Conservation (phyloP, 2,329 filamentous ascomycete species). For the Didymosphaeria variabile region DNA sequence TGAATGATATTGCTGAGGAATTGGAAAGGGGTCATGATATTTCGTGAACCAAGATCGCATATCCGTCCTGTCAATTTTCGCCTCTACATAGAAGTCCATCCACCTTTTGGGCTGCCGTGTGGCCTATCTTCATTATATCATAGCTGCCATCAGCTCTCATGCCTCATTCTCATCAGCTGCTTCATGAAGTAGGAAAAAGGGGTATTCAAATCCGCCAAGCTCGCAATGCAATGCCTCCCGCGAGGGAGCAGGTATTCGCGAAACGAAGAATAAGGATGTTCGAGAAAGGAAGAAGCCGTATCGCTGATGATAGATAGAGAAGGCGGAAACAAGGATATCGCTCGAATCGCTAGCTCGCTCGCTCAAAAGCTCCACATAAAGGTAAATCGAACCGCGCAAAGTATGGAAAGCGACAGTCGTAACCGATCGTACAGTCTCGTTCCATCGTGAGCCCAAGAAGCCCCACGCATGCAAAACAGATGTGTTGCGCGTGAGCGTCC, state of each 20-base stretch:
- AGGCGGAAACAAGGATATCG: constrained; percentile 11
- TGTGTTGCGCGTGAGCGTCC: constrained; percentile 48
- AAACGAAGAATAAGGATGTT: constrained; percentile 19
- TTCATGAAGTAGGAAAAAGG: constrained; percentile 12
- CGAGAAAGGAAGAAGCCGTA: constrained; percentile 11
- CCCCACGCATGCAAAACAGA: constrained; percentile 36
- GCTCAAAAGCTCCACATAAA: constrained; percentile 15
- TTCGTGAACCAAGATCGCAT: constrained; percentile 10
- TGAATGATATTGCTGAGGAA: background rate
- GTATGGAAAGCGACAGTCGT: constrained; percentile 19
- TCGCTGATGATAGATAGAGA: constrained; percentile 10
- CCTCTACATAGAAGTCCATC: constrained; percentile 3
- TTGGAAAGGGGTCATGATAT: constrained; percentile 8
- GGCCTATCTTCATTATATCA: constrained; percentile 15
- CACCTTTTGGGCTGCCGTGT: constrained; percentile 7
- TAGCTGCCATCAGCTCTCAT: constrained; percentile 16
- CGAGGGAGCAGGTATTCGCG: constrained; percentile 26
- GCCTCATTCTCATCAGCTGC: constrained; percentile 13
- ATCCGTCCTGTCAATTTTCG: constrained; percentile 17
- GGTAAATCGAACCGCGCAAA: constrained; percentile 15
- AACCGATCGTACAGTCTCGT: constrained; percentile 41
- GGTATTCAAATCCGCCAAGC: constrained; percentile 30
- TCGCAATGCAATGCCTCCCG: constrained; percentile 20
- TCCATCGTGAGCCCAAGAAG: constrained; percentile 26
- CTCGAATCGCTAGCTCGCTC: constrained; percentile 16